Evolutionary conservation across 2,329 filamentous ascomycete species (phyloP).

Genomic region (Hymenoscyphus salicellus): DNA sequence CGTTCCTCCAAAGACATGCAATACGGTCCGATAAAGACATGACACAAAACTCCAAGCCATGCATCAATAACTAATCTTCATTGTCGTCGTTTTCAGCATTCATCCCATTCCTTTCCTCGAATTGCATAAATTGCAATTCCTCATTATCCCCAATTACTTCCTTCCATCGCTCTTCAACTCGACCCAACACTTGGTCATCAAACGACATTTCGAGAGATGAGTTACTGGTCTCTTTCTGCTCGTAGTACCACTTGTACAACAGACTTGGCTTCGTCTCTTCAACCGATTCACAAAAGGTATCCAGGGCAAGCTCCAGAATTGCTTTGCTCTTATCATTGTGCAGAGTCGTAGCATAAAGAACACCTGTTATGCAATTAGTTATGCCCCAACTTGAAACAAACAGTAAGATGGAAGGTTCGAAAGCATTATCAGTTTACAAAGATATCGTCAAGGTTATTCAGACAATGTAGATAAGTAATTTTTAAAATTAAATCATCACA

Average conservation of each 20-base stretch:
- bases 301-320: conserved; percentile 39
- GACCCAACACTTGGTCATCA: conserved; percentile 64
- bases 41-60: conserved; percentile 1
- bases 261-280: conserved; percentile 35
- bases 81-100: conserved; percentile 55
- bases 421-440: conserved; percentile 79
- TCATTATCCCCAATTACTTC: conserved; percentile 56
- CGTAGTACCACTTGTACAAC: conserved; percentile 55
- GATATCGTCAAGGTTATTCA: conserved; percentile 89
- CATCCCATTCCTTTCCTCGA: conserved; percentile 68
- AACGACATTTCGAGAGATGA: conserved; percentile 66
- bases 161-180: conserved; percentile 49
- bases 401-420: conserved; percentile 15
- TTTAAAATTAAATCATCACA: conserved; percentile 80
- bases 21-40: neutral
- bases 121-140: conserved; percentile 65
- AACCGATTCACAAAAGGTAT: conserved; percentile 41
- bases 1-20: neutral
- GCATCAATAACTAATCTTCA: conserved; percentile 26
- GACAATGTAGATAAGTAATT: conserved; percentile 99
- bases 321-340: conserved; percentile 24
- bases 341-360: conserved; percentile 35
- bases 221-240: conserved; percentile 42
- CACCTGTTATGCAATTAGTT: conserved; percentile 33
- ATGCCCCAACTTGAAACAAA: conserved; percentile 21